phyloP scores from a whole-genome alignment of 352 stramenopile genomes.

The Globisporangium uncinulatum region DNA sequence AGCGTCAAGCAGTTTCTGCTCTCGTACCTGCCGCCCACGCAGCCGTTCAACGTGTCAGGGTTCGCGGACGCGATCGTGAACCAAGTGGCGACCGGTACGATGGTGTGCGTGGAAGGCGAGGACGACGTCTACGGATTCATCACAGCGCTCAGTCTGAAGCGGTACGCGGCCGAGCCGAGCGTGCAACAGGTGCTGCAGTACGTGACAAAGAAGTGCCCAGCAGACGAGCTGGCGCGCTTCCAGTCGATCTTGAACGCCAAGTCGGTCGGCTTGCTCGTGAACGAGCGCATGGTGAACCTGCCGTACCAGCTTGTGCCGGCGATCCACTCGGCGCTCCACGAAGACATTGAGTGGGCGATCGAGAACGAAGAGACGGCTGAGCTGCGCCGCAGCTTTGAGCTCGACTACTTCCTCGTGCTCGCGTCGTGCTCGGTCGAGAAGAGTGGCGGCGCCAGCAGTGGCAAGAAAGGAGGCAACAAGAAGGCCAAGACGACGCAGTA shows the following conservation, averaged over 20 bases:
- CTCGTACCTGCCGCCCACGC: conserved; percentile 61
- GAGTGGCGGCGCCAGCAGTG: conserved; percentile 17
- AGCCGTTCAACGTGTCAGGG: conserved; percentile 79
- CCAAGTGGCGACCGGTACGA: conserved; percentile 70
- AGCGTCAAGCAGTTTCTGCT: conserved; percentile 84
- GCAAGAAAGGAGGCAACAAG: conserved; percentile 55
- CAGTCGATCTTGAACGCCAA: conserved; percentile 57
- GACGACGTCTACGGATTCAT: conserved; percentile 85
- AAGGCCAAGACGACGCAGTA: conserved; percentile 73
- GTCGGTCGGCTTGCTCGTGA: conserved; percentile 65
- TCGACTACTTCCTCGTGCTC: conserved; percentile 83
- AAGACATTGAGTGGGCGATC: conserved; percentile 84
- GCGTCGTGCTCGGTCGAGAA: conserved; percentile 60
- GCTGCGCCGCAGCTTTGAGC: conserved; percentile 60
- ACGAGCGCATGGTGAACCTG: conserved; percentile 85
- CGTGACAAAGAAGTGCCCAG: conserved; percentile 69
- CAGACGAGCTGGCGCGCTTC: conserved; percentile 34
- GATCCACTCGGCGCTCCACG: conserved; percentile 71
- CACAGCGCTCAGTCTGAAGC: conserved; percentile 64
- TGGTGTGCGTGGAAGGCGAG: conserved; percentile 78
- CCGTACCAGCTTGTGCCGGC: conserved; percentile 81
- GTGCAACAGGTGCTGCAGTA: conserved; percentile 77
- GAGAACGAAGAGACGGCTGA: conserved; percentile 62
- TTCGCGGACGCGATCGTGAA: conserved; percentile 68
- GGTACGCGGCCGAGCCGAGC: conserved; percentile 41